Evolutionary conservation across 306 rosid species (phyloP).

Genomic region (Quercus engelmannii): DNA sequence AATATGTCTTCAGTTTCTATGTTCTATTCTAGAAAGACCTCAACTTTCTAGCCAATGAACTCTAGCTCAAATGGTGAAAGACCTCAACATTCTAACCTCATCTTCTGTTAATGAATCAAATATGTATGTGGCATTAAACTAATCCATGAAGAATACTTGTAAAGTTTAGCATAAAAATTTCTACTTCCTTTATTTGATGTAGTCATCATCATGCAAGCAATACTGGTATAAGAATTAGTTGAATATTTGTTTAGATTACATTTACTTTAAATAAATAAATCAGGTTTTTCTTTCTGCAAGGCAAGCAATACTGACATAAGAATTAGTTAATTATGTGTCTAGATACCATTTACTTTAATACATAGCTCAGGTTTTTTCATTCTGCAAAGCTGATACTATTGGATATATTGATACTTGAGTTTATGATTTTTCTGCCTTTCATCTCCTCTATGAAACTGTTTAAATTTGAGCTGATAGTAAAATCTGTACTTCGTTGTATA

Average conservation of each 20-base stretch:
- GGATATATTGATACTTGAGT: not conserved
- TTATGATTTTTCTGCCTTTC: not conserved
- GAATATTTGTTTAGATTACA: not conserved
- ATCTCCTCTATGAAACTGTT: not conserved
- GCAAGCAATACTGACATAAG: not conserved
- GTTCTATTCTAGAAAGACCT: not conserved
- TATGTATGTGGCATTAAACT: not conserved
- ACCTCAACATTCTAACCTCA: not conserved
- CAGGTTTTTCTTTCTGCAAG: not conserved
- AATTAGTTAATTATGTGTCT: not conserved
- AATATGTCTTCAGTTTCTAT: not conserved
- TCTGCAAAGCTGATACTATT: not conserved
- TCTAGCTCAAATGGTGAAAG: not conserved
- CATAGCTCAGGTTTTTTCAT: not conserved
- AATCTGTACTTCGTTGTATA: not conserved
- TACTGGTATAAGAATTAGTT: not conserved
- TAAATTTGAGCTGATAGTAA: not conserved
- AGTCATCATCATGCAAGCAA: not conserved
- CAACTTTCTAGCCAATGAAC: not conserved
- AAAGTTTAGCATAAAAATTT: not conserved
- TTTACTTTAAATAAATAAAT: not conserved
- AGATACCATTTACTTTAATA: not conserved
- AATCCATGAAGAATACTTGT: not conserved
- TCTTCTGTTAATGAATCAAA: not conserved
- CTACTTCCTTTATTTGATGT: constrained; percentile 2